Conservation (phyloP, 2,329 filamentous ascomycete genomes). For the Salinomyces thailandicus region DNA sequence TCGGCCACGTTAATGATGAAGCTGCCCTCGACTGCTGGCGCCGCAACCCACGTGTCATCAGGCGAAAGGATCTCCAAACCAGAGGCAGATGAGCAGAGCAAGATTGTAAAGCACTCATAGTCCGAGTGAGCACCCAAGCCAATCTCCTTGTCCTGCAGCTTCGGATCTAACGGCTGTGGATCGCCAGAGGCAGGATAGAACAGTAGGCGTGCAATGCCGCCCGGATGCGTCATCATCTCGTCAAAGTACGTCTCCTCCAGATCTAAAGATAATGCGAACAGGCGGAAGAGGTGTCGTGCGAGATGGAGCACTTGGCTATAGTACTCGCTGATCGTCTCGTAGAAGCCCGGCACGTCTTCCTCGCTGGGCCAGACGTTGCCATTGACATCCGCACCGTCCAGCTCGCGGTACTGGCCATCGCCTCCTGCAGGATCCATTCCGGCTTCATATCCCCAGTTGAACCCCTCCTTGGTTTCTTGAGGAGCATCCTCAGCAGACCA, state of each 20-base stretch:
- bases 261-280: constrained; percentile 31
- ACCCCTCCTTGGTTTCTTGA: constrained; percentile 33
- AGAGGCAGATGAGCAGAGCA: constrained; percentile 18
- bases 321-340: constrained; percentile 28
- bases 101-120: constrained; percentile 24
- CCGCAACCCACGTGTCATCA: constrained; percentile 34
- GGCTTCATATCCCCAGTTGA: constrained; percentile 32
- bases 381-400: constrained; percentile 29
- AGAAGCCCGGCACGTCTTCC: constrained; percentile 30
- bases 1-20: constrained; percentile 33
- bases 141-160: constrained; percentile 21
- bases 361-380: constrained; percentile 32
- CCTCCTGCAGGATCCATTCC: constrained; percentile 30
- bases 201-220: constrained; percentile 31
- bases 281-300: constrained; percentile 31
- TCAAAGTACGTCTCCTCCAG: constrained; percentile 32
- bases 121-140: constrained; percentile 30
- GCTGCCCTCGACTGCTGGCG: constrained; percentile 33
- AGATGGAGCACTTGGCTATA: constrained; percentile 30
- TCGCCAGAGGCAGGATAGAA: constrained; percentile 29
- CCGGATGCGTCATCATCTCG: constrained; percentile 30
- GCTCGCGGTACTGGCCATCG: constrained; percentile 32
- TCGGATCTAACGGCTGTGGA: constrained; percentile 10
- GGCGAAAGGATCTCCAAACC: constrained; percentile 25
- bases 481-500: constrained; percentile 14